phyloP scores from a whole-genome alignment of 306 rosid genomes.

The Astragalus glycyphyllos region DNA sequence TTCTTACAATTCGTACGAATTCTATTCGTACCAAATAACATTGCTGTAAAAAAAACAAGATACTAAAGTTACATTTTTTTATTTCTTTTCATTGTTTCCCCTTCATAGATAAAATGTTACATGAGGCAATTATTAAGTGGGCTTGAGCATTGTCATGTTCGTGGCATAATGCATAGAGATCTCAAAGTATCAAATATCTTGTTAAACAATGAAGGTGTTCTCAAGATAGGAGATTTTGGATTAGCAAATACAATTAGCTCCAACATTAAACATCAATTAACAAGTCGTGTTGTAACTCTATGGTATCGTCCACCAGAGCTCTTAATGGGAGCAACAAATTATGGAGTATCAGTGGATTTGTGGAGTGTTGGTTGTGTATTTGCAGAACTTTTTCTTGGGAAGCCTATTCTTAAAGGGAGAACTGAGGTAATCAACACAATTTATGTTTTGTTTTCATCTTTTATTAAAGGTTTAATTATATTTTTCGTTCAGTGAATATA shows the following conservation, averaged over 20 bases:
- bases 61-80: too few relatives aligned
- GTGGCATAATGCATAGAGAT: constrained; percentile 94
- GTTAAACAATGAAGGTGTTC: constrained; percentile 84
- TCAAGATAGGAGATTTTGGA: constrained; percentile 95
- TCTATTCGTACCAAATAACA: too few relatives aligned
- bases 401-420: constrained; percentile 94
- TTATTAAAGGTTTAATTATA: too few relatives aligned
- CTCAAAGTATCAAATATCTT: constrained; percentile 90
- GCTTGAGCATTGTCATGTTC: constrained; percentile 92
- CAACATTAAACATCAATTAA: constrained; percentile 64
- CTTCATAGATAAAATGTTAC: constrained; percentile 77
- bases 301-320: constrained; percentile 99
- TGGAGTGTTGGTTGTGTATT: constrained; percentile 99
- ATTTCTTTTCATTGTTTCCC: not conserved
- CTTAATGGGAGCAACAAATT: constrained; percentile 89
- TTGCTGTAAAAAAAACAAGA: too few relatives aligned
- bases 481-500: too few relatives aligned
- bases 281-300: constrained; percentile 93
- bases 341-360: constrained; percentile 86
- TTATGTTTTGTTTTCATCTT: not conserved
- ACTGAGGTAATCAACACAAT: constrained; percentile 72
- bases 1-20: too few relatives aligned
- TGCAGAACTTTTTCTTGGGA: constrained; percentile 80
- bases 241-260: constrained; percentile 75
- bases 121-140: constrained; percentile 95